Base-by-base conservation (phyloP, 2,329 filamentous ascomycete genomes). In the Scorias spongiosa region DNA sequence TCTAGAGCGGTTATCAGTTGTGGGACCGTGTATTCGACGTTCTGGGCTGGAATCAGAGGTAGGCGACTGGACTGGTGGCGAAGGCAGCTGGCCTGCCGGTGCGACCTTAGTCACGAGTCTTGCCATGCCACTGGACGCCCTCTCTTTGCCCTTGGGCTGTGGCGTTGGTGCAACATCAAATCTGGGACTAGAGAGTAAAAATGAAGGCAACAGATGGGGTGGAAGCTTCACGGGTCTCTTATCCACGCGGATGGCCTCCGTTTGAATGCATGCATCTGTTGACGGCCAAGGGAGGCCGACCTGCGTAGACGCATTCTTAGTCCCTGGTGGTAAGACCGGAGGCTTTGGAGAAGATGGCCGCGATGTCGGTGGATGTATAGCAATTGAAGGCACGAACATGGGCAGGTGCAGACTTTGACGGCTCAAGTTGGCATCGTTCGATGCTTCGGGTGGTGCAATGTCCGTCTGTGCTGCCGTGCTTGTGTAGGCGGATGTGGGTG, bases 171-270 rank as follows among this genome's bases (percentile, higher is more conserved):
- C 14, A 18, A 12, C 52, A 34, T 47, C 44, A 29, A 65, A 65
- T 9, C 63, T 59, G 30, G 70, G 67, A 45, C 69, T 63, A 42
- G 72, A 73, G n/a, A 66, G 66, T 48, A 93, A 82, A 14, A 80
- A 71, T 1, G 84, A 89, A 1, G 87, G 86, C 44, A 87, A 78
- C 29, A 94, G 71, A 57, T 91, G 83, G 1, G 77, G 68, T 11
- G 86, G 85, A 20, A 94, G 69, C 51, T 78, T 80, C 48, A 81
- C 76, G 39, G 85, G 67, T 48, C 87, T 76, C 64, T 78, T 76
- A 57, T 93, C 88, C 5, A 93, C 76, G 44, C 84, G 76, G 46
- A 96, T 95, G 46, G 85, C 84, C 53, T 96, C 88, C 0, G 91
- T 98, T 66, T 98, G 91, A 46, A 88, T 72, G 2, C 74, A 77